Evolutionary conservation across 805 yeast species (phyloP).

Genomic region (Saccharomycopsis javanensis): DNA sequence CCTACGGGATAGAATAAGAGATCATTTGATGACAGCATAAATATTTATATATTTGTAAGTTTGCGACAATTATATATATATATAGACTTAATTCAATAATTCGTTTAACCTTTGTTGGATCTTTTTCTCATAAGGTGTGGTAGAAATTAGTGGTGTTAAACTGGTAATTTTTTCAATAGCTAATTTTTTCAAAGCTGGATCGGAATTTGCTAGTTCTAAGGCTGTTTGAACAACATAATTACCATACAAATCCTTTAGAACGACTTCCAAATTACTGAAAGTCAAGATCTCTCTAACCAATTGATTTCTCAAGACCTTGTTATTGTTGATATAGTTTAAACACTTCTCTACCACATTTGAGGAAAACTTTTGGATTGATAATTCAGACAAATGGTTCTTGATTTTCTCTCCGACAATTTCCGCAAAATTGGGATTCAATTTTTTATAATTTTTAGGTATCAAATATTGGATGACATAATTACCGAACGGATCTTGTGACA

Average conservation of each 20-base stretch:
- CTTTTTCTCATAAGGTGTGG: slow-evolving; percentile 54
- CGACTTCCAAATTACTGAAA: slow-evolving; percentile 43
- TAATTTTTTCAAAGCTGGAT: slow-evolving; percentile 21
- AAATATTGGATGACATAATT: slow-evolving; percentile 75
- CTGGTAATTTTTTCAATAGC: slow-evolving; percentile 29
- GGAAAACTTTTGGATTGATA: slow-evolving; percentile 83
- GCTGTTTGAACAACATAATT: slow-evolving; percentile 87
- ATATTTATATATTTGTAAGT: too few relatives aligned
- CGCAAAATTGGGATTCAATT: slow-evolving; percentile 23
- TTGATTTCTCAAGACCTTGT: slow-evolving; percentile 31
- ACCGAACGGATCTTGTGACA: slow-evolving; percentile 77
- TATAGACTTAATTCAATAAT: not conserved
- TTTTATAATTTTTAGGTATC: slow-evolving; percentile 43
- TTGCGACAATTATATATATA: too few relatives aligned
- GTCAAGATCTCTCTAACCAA: slow-evolving; percentile 45
- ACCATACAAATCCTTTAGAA: slow-evolving; percentile 86
- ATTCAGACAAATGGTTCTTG: slow-evolving; percentile 27
- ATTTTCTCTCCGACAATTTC: slow-evolving; percentile 23
- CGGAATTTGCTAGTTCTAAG: slow-evolving; percentile 22
- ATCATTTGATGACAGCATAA: too few relatives aligned
- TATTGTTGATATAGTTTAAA: slow-evolving; percentile 36
- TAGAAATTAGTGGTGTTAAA: slow-evolving; percentile 42
- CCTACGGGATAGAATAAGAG: too few relatives aligned
- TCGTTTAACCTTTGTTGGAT: slow-evolving; percentile 45
- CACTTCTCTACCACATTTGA: slow-evolving; percentile 95